A percentile compares a stretch with the other conserved stretches of the same genome.
Evolutionary conservation across 148 eudicot genomes (phyloP).

Genomic region (Mesembryanthemum crystallinum): DNA sequence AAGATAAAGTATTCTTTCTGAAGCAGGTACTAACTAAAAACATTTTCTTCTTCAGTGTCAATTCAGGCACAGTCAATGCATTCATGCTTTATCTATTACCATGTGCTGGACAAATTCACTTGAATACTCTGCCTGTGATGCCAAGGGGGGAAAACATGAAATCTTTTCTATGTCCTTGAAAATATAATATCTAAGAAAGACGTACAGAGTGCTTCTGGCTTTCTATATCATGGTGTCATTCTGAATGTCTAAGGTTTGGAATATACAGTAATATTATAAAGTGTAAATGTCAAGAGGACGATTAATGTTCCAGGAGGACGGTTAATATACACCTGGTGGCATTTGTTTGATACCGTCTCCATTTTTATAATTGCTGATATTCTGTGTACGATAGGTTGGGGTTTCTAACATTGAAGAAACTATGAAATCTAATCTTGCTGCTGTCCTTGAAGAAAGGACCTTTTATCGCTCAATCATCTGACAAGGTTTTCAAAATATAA

Average conservation of each 20-base stretch:
- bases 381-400: background rate
- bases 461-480: no score
- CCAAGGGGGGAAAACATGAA: no score
- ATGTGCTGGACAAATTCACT: background rate
- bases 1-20: constrained; percentile 73
- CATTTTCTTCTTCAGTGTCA: background rate
- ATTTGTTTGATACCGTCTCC: background rate
- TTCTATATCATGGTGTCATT: background rate
- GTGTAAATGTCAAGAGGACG: background rate
- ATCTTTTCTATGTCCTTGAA: no score
- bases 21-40: constrained; percentile 46
- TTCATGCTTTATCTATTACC: background rate
- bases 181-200: background rate
- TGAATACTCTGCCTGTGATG: background rate
- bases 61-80: background rate
- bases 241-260: background rate
- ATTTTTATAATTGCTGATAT: no score
- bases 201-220: background rate
- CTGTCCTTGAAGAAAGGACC: background rate
- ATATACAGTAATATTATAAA: background rate
- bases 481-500: no score
- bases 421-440: background rate
- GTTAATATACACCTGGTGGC: background rate
- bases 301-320: background rate
- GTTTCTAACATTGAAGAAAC: no score